Percentiles rank a stretch among this genome's conserved stretches.
phyloP scores from a whole-genome alignment of 306 rosid species.

The Malus sylvestris region DNA sequence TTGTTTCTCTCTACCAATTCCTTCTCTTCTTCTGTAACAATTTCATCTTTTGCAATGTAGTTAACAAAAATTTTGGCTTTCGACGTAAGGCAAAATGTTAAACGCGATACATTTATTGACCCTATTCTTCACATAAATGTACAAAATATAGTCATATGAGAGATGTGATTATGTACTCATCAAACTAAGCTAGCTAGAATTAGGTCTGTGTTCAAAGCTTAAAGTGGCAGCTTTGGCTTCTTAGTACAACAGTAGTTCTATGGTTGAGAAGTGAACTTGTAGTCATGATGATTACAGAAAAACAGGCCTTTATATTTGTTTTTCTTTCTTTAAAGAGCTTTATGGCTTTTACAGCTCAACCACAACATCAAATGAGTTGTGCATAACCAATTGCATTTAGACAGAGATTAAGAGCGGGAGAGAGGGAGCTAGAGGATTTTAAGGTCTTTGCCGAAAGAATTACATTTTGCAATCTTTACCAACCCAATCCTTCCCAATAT shows the following conservation, averaged over 20 bases:
- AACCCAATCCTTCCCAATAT: conserved; percentile 26
- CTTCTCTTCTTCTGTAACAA: too few relatives aligned
- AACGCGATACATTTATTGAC: background rate
- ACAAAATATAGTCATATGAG: background rate
- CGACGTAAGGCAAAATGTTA: background rate
- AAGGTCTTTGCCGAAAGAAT: conserved; percentile 45
- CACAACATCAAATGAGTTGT: conserved; percentile 37
- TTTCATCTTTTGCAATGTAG: too few relatives aligned
- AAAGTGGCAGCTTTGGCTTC: background rate
- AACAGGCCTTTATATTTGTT: conserved; percentile 3
- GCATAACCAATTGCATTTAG: conserved; percentile 30
- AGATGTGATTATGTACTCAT: background rate
- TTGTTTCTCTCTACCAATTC: too few relatives aligned
- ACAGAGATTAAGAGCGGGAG: background rate
- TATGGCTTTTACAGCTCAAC: conserved; percentile 42
- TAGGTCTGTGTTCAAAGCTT: background rate
- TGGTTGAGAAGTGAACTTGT: background rate
- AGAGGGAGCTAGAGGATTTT: background rate
- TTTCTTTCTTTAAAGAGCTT: conserved; percentile 15
- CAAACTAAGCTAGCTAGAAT: background rate
- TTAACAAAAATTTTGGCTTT: background rate
- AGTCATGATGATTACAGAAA: conserved; percentile 7
- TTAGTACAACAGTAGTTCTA: background rate
- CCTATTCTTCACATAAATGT: background rate
- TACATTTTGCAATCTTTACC: conserved; percentile 34